phyloP scores from a whole-genome alignment of 2,329 filamentous ascomycete genomes.

The Apiospora pterosperma region DNA sequence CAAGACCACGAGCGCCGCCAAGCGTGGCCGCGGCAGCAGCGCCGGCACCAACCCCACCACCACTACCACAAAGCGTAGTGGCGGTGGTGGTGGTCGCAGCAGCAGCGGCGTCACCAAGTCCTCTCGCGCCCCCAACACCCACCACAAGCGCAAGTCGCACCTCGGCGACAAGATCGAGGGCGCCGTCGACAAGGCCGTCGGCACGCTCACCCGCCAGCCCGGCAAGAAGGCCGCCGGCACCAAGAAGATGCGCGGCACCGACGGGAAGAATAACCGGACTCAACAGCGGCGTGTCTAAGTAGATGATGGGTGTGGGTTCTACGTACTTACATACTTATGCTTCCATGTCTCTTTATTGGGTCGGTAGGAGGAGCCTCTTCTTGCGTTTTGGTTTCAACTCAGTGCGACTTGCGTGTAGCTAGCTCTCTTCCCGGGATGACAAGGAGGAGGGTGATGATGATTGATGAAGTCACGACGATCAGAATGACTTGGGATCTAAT shows the following conservation, averaged over 20 bases:
- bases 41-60: conserved; percentile 6
- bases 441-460: too few species aligned
- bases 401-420: too few species aligned
- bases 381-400: too few species aligned
- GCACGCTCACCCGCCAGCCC: conserved; percentile 18
- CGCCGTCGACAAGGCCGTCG: conserved; percentile 22
- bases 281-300: background rate
- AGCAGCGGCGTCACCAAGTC: conserved; percentile 16
- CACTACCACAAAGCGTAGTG: conserved; percentile 8
- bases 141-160: conserved; percentile 25
- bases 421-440: too few species aligned
- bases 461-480: background rate
- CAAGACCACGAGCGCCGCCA: background rate
- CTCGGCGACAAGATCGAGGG: conserved; percentile 23
- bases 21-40: conserved; percentile 1
- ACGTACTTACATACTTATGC: too few species aligned
- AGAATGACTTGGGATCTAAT: background rate
- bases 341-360: too few species aligned
- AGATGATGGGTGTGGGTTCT: too few species aligned
- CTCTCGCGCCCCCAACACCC: conserved; percentile 12
- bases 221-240: conserved; percentile 26
- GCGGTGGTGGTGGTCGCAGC: background rate
- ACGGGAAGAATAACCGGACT: conserved; percentile 19
- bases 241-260: conserved; percentile 23
- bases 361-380: too few species aligned